Evolutionary conservation across 164 flowering plant genomes (phyloP).

Genomic region (Kingdonia uniflora): DNA sequence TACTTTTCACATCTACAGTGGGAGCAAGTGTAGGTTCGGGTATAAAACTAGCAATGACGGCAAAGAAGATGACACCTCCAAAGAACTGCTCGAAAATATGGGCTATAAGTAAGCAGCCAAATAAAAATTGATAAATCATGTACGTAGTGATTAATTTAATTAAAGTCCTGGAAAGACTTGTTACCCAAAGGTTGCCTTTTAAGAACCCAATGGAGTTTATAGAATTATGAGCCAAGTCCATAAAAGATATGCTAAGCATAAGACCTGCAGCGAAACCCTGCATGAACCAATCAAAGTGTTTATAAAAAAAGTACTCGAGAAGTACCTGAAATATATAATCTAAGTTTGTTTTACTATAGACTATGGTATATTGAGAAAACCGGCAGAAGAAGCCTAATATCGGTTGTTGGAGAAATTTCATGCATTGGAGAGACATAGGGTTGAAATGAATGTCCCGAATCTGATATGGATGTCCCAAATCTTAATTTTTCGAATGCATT

Average conservation of each 20-base stretch:
- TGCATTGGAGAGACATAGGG: too few species aligned
- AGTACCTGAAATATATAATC: too few species aligned
- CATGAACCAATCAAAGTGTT: too few species aligned
- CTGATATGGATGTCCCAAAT: too few species aligned
- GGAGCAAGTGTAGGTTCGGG: slow-evolving; percentile 81
- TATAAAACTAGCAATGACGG: slow-evolving; percentile 53
- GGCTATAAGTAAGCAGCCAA: slow-evolving; percentile 1
- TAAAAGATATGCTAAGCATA: slow-evolving; percentile 93
- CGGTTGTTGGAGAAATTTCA: too few species aligned
- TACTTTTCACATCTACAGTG: slow-evolving; percentile 31
- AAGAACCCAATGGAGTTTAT: slow-evolving; percentile 87
- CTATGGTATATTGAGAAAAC: too few species aligned
- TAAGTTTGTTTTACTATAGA: too few species aligned
- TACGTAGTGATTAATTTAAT: too few species aligned
- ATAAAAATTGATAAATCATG: background rate
- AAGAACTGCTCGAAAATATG: slow-evolving; percentile 50
- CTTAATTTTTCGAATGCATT: too few species aligned
- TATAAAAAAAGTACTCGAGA: too few species aligned
- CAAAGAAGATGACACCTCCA: slow-evolving; percentile 90
- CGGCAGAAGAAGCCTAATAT: too few species aligned
- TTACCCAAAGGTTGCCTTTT: slow-evolving; percentile 91
- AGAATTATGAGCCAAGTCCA: slow-evolving; percentile 96
- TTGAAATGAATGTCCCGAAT: too few species aligned
- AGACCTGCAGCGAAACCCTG: slow-evolving; percentile 99
- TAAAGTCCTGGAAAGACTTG: background rate